Evolutionary conservation across 305 asterid species (phyloP).

Genomic region (Fraxinus nigra): DNA sequence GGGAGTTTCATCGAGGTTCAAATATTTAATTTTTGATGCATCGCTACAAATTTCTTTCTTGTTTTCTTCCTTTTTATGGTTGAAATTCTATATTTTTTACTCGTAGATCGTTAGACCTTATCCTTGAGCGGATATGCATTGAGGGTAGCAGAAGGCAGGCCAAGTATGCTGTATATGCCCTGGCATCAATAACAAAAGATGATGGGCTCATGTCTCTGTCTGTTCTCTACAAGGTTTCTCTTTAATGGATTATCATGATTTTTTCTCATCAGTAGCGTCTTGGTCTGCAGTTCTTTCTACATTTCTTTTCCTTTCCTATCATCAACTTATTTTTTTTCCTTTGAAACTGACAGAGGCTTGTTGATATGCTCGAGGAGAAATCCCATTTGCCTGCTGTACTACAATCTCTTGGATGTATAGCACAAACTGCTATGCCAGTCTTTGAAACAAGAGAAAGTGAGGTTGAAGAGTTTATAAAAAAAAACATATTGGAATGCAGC

Average conservation of each 20-base stretch:
- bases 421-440: constrained; percentile 97
- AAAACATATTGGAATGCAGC: constrained; percentile 65
- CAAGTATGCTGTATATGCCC: constrained; percentile 96
- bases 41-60: constrained; percentile 1
- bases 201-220: constrained; percentile 98
- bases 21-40: constrained; percentile 3
- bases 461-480: constrained; percentile 76
- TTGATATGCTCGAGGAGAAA: constrained; percentile 92
- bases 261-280: constrained; percentile 4
- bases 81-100: constrained; percentile 14
- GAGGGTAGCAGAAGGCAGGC: constrained; percentile 99
- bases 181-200: constrained; percentile 95
- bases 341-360: constrained; percentile 68
- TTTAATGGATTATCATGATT: constrained; percentile 9
- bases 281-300: constrained; percentile 13
- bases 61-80: not conserved
- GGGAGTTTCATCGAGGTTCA: constrained; percentile 89
- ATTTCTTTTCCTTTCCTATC: constrained; percentile 19
- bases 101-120: constrained; percentile 85
- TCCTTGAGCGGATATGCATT: constrained; percentile 95
- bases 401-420: constrained; percentile 98
- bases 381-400: constrained; percentile 92
- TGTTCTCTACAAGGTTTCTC: constrained; percentile 90
- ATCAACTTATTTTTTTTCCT: not conserved
- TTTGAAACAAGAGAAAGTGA: constrained; percentile 94